Evolutionary conservation across 257 asterid species (phyloP), one percentile per base, ranked within the genome.

Genomic region (Ajuga chamaepitys): DNA sequence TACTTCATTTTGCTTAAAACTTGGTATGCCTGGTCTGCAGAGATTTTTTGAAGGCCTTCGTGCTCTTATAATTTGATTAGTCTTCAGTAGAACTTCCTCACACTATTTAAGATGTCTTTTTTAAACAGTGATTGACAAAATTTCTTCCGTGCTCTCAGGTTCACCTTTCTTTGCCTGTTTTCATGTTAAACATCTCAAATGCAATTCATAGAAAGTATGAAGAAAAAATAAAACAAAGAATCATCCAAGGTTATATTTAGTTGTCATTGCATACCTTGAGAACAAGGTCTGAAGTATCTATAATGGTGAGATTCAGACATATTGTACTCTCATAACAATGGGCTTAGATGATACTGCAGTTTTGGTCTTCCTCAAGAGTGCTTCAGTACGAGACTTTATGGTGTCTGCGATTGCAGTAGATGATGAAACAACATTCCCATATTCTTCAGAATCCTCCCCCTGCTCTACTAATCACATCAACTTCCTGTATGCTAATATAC

Each of bases 281-380:
- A 73, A 93, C 95, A 79, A 93, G 89, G 9, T 97, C 97, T 1
- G 99, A 97, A 18, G 97, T 93, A 46, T 93, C 99, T 17, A 93
- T 90, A 45, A 93, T 83, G 53, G 99, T 93, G 67, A 93, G 87
- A 62, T 93, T 93, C 48, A 97, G 99, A 73, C 97, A 87, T 89
- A 93, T 77, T 93, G 97, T 51, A 90, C 91, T 76, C 97, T 87
- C 94, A 93, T 89, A 41, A 93, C 85, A 68, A 93, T 93, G 17
- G 99, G 84, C 76, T 87, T 82, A 7, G 97, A 66, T 9, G 99
- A 89, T 89, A 96, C 97, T 93, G 82, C 6, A n/a, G n/a, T n/a
- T n/a, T n/a, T n/a, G n/a, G n/a, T n/a, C n/a, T n/a, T n/a, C n/a
- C n/a, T n/a, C n/a, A n/a, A n/a, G n/a, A n/a, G n/a, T n/a, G n/a